Base-by-base conservation (phyloP, 805 yeast species). In the Candida alai region DNA sequence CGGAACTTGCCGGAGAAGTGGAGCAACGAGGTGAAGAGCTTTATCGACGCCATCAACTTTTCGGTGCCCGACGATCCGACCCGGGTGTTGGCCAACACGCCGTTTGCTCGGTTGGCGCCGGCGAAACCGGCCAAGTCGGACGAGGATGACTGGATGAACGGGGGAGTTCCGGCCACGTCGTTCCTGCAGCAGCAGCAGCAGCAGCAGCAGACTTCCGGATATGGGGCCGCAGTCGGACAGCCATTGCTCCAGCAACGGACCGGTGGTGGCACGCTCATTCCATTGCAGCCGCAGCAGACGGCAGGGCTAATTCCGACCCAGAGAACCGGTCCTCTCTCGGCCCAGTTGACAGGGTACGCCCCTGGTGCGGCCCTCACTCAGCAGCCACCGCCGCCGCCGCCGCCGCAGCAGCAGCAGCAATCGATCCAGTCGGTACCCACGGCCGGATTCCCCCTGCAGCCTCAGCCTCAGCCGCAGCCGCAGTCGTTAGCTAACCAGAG, bases 21-120 rank as follows among this genome's bases (percentile, higher is more conserved):
- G 62, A 68, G 70, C 51, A 84, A 83, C 52, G 97, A 90, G 58
- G 96, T 90, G 9, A 74, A 80, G 40, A 82, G 93, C 40, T 84
- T 89, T 61, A 89, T 89, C 24, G 96, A 88, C 58, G 85, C 87
- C 19, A 89, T 90, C 48, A 84, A 78, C 49, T 82, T 88, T 52
- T 70, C 78, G 33, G 76, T 86, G 34, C 87, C 85, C 1, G 90
- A 80, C 42, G 72, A 67, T 38, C 64, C 69, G 5, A 34, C 49
- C 18, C 55, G 56, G 32, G 51, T 67, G 19, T 58, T 67, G 46
- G 64, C 63, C 19, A 62, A 65, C 47, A 67, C 73, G n/a, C 73
- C 73, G 4, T 67, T 67, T 47, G 64, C 70, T 8, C 37, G 42
- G 11, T 50, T 43, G 39, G 55, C 49, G 2, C 44, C 40, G 6